Evolutionary conservation across 371 early-diverging fungal species (phyloP).

Genomic region (Dipsacomyces acuminosporus): DNA sequence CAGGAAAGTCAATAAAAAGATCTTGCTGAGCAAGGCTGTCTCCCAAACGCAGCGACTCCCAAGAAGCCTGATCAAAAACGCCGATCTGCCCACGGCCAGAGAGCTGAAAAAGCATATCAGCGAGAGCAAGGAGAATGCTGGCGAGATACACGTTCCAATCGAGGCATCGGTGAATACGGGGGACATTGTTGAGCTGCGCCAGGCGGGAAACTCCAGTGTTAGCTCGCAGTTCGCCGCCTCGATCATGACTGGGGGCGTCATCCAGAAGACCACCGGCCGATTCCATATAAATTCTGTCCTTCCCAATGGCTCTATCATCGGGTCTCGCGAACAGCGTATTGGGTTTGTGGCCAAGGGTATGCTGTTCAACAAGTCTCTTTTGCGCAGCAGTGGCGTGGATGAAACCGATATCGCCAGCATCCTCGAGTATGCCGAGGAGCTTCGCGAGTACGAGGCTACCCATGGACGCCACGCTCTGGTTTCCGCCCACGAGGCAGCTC

Average conservation of each 20-base stretch:
- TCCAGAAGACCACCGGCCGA: conserved; percentile 31
- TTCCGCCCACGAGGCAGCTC: conserved; percentile 7
- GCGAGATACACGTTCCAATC: conserved; percentile 20
- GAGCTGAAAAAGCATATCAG: conserved; percentile 14
- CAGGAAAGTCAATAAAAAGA: no score
- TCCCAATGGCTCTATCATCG: not conserved
- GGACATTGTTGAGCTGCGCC: conserved; percentile 33
- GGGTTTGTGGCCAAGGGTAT: conserved; percentile 35
- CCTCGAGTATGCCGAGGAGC: conserved; percentile 11
- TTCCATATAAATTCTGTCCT: conserved; percentile 24
- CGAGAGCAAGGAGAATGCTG: not conserved
- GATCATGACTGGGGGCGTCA: conserved; percentile 5
- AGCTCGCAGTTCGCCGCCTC: conserved; percentile 1
- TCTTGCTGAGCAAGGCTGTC: no score
- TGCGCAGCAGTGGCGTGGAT: conserved; percentile 15
- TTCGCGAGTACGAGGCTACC: conserved; percentile 16
- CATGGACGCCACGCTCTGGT: conserved; percentile 20
- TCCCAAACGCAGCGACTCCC: not conserved
- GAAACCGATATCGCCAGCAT: conserved; percentile 7
- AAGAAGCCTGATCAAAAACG: conserved; percentile 9
- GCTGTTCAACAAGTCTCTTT: conserved; percentile 20
- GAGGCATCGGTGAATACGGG: conserved; percentile 25
- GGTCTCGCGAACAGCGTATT: conserved; percentile 18
- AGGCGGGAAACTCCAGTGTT: no score
- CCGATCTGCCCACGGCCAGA: not conserved